These are phyloP conservation scores for Plantago ovata DNA, from an alignment of 257 asterid genomes.

Conservation along the genomic window DNA sequence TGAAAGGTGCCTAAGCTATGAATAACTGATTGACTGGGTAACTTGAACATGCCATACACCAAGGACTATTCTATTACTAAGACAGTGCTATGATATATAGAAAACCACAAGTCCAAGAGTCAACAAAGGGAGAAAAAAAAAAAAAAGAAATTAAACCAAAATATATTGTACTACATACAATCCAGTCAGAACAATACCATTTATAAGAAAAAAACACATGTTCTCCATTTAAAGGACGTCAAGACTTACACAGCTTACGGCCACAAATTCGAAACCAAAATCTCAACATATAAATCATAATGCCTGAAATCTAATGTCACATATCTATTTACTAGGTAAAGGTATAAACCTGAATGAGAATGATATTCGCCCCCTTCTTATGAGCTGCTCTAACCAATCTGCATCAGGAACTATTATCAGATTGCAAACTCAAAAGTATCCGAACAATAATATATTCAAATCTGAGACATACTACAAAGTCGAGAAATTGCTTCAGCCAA, in stretches of 20 bases:
- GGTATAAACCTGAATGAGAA: slow-evolving; percentile 75
- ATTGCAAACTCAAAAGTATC: slow-evolving; percentile 10
- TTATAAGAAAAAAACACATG: no score
- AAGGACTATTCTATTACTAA: no score
- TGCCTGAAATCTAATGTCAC: not conserved
- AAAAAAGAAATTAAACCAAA: no score
- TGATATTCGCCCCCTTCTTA: slow-evolving; percentile 80
- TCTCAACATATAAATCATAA: not conserved
- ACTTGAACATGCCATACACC: no score
- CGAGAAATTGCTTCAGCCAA: slow-evolving; percentile 4
- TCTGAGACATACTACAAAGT: slow-evolving; percentile 5
- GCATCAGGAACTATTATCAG: slow-evolving; percentile 27
- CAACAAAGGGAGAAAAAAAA: no score
- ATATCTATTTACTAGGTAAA: slow-evolving; percentile 8
- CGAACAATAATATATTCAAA: not conserved
- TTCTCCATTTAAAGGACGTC: no score
- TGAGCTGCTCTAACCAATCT: slow-evolving; percentile 92
- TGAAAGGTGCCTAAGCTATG: no score
- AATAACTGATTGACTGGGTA: no score
- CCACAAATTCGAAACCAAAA: not conserved
- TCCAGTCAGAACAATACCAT: no score
- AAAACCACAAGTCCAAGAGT: no score
- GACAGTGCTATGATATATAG: no score
- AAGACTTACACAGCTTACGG: not conserved
- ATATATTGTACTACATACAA: no score